Evolutionary conservation across 1,284 basidiomycete genomes (phyloP).

Genomic region (Apiotrichum gracile): DNA sequence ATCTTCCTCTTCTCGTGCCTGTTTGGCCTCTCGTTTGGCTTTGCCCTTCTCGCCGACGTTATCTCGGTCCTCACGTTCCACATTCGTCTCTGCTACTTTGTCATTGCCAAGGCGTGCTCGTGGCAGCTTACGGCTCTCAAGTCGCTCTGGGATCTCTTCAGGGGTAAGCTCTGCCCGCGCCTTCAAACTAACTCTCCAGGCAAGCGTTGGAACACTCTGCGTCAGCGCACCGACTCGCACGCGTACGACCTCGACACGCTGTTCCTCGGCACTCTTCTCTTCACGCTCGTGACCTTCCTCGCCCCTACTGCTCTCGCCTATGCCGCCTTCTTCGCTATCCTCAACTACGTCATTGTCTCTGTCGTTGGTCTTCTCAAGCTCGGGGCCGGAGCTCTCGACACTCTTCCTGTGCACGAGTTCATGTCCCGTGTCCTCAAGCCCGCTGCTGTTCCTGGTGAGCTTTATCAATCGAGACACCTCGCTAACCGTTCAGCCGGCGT

Average conservation of each 20-base stretch:
- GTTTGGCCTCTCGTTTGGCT: constrained; percentile 28
- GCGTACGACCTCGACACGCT: constrained; percentile 91
- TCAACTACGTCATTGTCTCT: background rate
- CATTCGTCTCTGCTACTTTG: constrained; percentile 63
- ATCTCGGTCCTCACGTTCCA: constrained; percentile 58
- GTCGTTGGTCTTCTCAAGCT: background rate
- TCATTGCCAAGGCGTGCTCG: constrained; percentile 61
- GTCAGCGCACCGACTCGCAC: constrained; percentile 74
- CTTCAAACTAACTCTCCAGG: constrained; percentile 51
- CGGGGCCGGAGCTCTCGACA: constrained; percentile 1
- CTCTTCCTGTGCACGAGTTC: background rate
- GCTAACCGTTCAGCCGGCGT: background rate
- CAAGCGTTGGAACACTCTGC: constrained; percentile 75
- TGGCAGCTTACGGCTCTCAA: constrained; percentile 59
- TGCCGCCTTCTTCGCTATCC: constrained; percentile 68
- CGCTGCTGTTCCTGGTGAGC: background rate
- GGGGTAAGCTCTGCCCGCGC: constrained; percentile 56
- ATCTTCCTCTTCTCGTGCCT: constrained; percentile 14
- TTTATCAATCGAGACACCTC: too few relatives aligned
- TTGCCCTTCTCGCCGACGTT: constrained; percentile 28
- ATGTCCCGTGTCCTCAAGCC: background rate
- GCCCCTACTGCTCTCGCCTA: constrained; percentile 86
- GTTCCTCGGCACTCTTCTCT: constrained; percentile 87
- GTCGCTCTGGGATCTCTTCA: constrained; percentile 87
- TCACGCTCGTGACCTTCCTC: constrained; percentile 84